Percentiles rank a stretch among this genome's conserved stretches.
Conservation (phyloP, 139 green algal genomes). For the Micractinium conductrix region DNA sequence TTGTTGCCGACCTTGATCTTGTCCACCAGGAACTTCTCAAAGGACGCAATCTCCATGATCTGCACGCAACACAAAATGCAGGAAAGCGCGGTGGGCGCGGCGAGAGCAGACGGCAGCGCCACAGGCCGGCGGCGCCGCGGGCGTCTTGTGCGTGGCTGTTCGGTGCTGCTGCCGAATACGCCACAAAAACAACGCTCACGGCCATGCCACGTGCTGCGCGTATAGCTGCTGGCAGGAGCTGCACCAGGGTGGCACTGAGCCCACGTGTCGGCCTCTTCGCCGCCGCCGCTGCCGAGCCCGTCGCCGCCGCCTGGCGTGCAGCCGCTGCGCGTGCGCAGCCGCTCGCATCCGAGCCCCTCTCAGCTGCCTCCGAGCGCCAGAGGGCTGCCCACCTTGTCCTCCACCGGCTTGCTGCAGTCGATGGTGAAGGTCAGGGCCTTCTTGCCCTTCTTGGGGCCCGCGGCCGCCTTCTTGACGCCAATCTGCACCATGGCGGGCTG, state of each 20-base stretch:
- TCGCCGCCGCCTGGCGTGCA: not conserved
- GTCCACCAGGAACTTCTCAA: slow-evolving; percentile 98
- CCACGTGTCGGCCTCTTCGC: no score
- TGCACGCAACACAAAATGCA: slow-evolving; percentile 1
- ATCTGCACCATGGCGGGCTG: slow-evolving; percentile 50
- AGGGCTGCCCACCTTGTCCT: slow-evolving; percentile 77
- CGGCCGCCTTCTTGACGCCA: slow-evolving; percentile 19
- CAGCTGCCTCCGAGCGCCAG: no score
- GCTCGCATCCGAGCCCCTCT: not conserved
- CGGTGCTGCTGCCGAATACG: no score
- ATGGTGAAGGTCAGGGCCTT: slow-evolving; percentile 84
- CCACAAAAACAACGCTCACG: no score
- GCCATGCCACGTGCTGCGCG: no score
- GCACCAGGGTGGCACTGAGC: no score
- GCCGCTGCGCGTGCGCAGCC: not conserved
- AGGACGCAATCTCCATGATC: slow-evolving; percentile 94
- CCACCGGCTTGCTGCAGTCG: slow-evolving; percentile 92
- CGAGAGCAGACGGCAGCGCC: not conserved
- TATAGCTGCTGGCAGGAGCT: not conserved
- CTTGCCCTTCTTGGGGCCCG: slow-evolving; percentile 73
- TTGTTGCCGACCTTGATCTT: slow-evolving; percentile 97
- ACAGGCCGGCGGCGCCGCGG: no score
- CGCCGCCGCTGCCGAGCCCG: no score
- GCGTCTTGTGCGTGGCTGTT: no score
- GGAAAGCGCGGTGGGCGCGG: not conserved